Evolutionary conservation across 169 alveolate species (phyloP).

Genomic region (Theileria parva): DNA sequence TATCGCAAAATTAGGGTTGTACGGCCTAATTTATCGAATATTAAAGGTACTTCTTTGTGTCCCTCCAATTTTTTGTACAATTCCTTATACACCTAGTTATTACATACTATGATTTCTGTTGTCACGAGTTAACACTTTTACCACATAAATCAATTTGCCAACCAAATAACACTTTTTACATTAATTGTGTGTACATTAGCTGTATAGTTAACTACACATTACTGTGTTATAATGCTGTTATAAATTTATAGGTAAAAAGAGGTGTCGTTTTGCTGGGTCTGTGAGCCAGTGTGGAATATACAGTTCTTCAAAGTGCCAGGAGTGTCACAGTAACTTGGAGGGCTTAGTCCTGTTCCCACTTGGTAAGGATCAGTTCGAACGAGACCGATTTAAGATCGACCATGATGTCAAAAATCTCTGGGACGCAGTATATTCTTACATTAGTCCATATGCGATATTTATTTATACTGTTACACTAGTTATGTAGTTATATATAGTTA

Average conservation of each 20-base stretch:
- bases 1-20: slow-evolving; percentile 65
- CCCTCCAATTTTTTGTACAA: background rate
- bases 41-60: slow-evolving; percentile 49
- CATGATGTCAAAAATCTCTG: slow-evolving; percentile 71
- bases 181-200: no score
- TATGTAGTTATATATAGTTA: no score
- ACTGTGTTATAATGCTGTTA: background rate
- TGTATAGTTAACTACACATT: background rate
- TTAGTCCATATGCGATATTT: background rate
- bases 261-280: slow-evolving; percentile 66
- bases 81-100: no score
- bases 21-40: slow-evolving; percentile 58
- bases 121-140: no score
- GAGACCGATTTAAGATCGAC: slow-evolving; percentile 70
- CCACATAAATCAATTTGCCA: no score
- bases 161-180: no score
- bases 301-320: slow-evolving; percentile 68
- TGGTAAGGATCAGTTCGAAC: slow-evolving; percentile 69
- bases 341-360: slow-evolving; percentile 73
- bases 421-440: slow-evolving; percentile 71
- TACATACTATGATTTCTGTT: no score
- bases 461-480: background rate
- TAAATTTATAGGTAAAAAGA: slow-evolving; percentile 50
- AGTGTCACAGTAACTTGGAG: slow-evolving; percentile 61
- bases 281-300: slow-evolving; percentile 67